Percentiles rank a stretch among this genome's conserved stretches.
Evolutionary conservation across 2,329 filamentous ascomycete genomes (phyloP).

Genomic region (Lachnellula suecica): DNA sequence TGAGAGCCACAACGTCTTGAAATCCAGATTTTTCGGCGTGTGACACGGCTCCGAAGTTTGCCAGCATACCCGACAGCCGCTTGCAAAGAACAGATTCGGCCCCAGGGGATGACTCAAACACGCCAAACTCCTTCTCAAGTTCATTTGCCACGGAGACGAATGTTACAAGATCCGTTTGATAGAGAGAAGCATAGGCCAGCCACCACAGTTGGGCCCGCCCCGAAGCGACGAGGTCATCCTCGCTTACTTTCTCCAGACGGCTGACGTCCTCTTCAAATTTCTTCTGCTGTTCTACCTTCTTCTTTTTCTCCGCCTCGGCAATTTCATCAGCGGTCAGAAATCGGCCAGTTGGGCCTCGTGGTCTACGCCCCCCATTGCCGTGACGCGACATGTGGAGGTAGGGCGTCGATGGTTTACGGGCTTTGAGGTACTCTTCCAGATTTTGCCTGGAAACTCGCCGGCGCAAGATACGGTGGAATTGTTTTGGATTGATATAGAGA

Average conservation of each 20-base stretch:
- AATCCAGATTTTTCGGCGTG: neutral
- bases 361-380: too few relatives aligned
- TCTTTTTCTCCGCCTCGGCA: neutral
- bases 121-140: conserved; percentile 1
- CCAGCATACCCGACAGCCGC: neutral
- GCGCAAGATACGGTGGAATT: conserved; percentile 12
- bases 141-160: neutral
- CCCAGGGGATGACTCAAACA: neutral
- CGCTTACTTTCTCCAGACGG: neutral
- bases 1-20: neutral
- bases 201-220: conserved; percentile 11
- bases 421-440: neutral
- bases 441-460: conserved; percentile 6
- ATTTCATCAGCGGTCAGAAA: neutral
- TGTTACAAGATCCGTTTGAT: neutral
- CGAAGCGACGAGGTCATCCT: neutral
- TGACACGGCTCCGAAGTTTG: neutral
- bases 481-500: conserved; percentile 11
- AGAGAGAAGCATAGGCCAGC: conserved; percentile 8
- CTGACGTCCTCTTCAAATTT: neutral
- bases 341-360: neutral
- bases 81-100: conserved; percentile 3
- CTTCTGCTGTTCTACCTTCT: neutral
- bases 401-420: neutral
- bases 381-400: neutral